A percentile compares a stretch with the other conserved stretches of the same genome.
Conservation (phyloP, 495 filamentous ascomycete genomes). For the Daldinia bambusicola region DNA sequence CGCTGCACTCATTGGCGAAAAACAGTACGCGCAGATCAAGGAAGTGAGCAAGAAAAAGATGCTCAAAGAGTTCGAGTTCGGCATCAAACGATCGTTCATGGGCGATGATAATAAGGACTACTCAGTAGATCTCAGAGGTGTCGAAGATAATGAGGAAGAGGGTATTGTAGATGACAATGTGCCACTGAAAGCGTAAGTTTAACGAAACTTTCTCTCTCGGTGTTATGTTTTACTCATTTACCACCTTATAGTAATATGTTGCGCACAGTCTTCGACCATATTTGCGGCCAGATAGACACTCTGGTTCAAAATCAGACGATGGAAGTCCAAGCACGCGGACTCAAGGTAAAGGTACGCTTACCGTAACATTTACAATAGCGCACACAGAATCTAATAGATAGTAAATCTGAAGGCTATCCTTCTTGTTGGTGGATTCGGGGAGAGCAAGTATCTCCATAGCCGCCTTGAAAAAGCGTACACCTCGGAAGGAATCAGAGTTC, state of each 20-base stretch:
- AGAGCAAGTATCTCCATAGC: conserved; percentile 11
- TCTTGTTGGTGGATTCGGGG: conserved; percentile 1
- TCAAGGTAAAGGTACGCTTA: not conserved
- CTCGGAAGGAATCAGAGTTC: not conserved
- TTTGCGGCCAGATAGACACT: conserved; percentile 5
- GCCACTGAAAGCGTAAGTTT: not conserved
- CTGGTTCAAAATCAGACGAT: not conserved
- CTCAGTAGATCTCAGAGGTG: conserved; percentile 3
- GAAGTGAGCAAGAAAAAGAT: conserved; percentile 11
- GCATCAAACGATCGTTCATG: conserved; percentile 7
- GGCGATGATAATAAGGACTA: conserved; percentile 4
- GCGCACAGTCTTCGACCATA: conserved; percentile 8
- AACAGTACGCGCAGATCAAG: not conserved
- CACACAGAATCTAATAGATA: not conserved
- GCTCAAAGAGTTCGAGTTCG: conserved; percentile 4
- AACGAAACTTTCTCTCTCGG: not conserved
- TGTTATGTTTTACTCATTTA: not conserved
- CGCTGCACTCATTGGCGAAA: not conserved
- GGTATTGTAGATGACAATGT: conserved; percentile 2
- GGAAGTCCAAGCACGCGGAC: not conserved
- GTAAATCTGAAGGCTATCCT: not conserved
- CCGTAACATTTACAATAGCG: not conserved
- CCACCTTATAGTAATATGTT: not conserved
- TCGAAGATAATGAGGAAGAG: conserved; percentile 9
- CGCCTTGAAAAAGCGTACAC: not conserved